Conservation (phyloP, 2,329 filamentous ascomycete species). For the Apiospora pterosperma region DNA sequence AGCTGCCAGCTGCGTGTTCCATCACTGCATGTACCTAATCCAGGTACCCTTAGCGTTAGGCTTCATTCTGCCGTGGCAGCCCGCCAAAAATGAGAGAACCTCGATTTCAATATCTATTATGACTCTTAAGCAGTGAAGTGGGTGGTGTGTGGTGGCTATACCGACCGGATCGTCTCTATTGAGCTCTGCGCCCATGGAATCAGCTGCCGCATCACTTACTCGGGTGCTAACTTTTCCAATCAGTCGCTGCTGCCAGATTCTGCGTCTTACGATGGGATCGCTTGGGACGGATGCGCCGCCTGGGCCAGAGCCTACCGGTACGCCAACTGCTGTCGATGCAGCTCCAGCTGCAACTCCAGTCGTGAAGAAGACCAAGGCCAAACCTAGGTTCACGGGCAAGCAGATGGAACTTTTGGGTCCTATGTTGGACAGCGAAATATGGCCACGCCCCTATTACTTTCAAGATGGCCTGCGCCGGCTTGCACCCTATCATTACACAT, state of each 20-base stretch:
- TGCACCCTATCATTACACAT: conserved; percentile 85
- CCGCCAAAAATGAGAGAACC: conserved; percentile 1
- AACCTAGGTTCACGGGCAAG: conserved; percentile 10
- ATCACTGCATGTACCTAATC: background rate
- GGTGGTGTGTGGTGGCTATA: no score
- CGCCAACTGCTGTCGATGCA: conserved; percentile 3
- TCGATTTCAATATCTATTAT: background rate
- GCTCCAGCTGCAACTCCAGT: background rate
- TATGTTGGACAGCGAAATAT: conserved; percentile 32
- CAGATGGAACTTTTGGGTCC: conserved; percentile 10
- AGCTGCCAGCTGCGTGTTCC: background rate
- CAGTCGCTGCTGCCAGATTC: background rate
- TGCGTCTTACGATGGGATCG: background rate
- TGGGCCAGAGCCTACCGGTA: background rate
- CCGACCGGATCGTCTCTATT: background rate
- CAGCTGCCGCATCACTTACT: background rate
- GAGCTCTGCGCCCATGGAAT: background rate
- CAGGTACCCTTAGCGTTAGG: background rate
- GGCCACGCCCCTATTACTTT: conserved; percentile 72
- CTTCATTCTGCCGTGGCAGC: background rate
- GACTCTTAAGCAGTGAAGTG: background rate
- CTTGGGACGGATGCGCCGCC: background rate
- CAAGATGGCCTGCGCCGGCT: conserved; percentile 82
- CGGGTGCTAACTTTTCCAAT: background rate
- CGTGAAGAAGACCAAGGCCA: conserved; percentile 8